These are phyloP conservation scores for Acacia confusa DNA, from an alignment of 306 rosid genomes.

Conservation along the genomic window DNA sequence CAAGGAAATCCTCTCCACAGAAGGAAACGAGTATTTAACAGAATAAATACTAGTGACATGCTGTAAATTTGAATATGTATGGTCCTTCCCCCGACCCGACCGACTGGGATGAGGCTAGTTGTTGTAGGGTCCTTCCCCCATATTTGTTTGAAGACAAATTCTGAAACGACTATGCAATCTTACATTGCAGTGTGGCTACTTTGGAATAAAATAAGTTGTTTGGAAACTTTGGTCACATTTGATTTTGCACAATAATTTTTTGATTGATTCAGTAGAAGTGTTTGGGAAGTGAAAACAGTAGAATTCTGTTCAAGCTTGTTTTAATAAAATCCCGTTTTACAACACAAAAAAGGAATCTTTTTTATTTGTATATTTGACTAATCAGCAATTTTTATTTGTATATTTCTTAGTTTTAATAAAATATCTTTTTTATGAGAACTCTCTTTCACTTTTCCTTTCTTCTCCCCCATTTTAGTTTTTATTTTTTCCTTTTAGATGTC, in stretches of 20 bases:
- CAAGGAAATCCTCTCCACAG: background rate
- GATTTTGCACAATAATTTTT: background rate
- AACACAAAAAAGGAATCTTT: background rate
- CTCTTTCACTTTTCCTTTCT: background rate
- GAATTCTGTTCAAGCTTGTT: background rate
- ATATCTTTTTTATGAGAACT: no score
- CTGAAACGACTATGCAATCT: background rate
- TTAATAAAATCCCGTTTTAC: background rate
- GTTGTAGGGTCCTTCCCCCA: background rate
- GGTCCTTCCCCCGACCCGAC: background rate
- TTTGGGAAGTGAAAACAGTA: background rate
- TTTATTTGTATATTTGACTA: background rate
- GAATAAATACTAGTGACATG: background rate
- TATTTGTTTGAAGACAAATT: background rate
- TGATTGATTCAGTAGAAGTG: background rate
- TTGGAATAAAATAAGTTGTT: background rate
- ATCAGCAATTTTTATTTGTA: no score
- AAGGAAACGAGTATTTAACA: background rate
- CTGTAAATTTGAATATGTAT: background rate
- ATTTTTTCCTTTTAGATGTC: background rate
- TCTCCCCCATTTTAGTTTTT: background rate
- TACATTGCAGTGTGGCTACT: background rate
- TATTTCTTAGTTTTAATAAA: no score
- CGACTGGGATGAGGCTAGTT: no score
- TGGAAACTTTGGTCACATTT: background rate